Evolutionary conservation across 2,329 filamentous ascomycete genomes (phyloP).

Genomic region (Xenoacremonium recifei): DNA sequence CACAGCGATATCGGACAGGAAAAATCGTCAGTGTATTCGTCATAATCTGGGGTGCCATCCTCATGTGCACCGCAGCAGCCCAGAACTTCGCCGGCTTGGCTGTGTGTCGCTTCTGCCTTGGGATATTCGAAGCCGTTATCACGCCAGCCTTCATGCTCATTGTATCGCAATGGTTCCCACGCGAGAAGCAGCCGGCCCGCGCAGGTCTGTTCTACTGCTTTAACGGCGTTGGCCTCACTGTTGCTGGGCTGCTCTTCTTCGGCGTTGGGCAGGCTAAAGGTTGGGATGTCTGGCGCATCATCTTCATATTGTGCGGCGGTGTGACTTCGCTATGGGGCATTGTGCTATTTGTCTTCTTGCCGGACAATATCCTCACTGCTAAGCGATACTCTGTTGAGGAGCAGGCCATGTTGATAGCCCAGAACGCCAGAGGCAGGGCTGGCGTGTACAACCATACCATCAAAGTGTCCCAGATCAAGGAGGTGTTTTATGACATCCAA

Average conservation of each 20-base stretch:
- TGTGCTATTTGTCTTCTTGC: conserved; percentile 37
- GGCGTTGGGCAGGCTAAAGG: conserved; percentile 51
- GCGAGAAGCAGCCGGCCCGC: conserved; percentile 45
- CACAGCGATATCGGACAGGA: conserved; percentile 45
- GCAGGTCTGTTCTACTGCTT: conserved; percentile 40
- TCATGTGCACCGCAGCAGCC: conserved; percentile 38
- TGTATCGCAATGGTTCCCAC: conserved; percentile 48
- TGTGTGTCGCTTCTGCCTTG: conserved; percentile 53
- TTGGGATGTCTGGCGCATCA: conserved; percentile 32
- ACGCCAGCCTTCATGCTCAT: conserved; percentile 54
- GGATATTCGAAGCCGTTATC: conserved; percentile 54
- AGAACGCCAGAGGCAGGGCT: conserved; percentile 34
- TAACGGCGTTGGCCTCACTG: conserved; percentile 43
- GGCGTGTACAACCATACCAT: conserved; percentile 41
- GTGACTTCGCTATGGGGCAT: conserved; percentile 41
- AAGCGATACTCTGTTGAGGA: conserved; percentile 25
- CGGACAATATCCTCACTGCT: conserved; percentile 39
- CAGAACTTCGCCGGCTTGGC: conserved; percentile 35
- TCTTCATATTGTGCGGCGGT: conserved; percentile 28
- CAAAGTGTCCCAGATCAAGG: conserved; percentile 40
- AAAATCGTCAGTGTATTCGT: conserved; percentile 37
- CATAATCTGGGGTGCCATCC: conserved; percentile 33
- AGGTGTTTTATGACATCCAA: conserved; percentile 32
- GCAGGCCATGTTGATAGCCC: conserved; percentile 25
- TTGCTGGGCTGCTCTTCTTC: conserved; percentile 48